These are phyloP conservation scores for Microbotryum saponariae DNA, from an alignment of 1,284 basidiomycete species.

Conservation along the genomic window DNA sequence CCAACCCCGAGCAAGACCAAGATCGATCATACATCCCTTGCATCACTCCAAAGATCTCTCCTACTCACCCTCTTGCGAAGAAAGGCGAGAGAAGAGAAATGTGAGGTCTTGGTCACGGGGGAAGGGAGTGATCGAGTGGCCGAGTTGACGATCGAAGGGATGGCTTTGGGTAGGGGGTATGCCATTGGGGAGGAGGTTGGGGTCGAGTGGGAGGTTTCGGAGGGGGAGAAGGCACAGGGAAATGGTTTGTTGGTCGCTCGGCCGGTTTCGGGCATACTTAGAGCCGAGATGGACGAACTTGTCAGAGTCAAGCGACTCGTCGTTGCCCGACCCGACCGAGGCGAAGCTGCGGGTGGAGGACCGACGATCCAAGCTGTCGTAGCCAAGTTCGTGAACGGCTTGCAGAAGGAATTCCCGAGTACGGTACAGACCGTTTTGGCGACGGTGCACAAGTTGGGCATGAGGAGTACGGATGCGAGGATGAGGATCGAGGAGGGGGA, in stretches of 20 bases:
- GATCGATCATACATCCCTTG: no score
- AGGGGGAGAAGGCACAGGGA: not conserved
- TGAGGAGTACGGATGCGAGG: conserved; percentile 10
- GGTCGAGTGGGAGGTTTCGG: not conserved
- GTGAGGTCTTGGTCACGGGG: conserved; percentile 16
- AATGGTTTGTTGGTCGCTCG: conserved; percentile 11
- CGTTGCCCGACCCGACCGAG: not conserved
- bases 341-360: not conserved
- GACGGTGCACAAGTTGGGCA: conserved; percentile 31
- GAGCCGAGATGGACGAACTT: conserved; percentile 15
- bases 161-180: conserved; percentile 18
- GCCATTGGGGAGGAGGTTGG: conserved; percentile 25
- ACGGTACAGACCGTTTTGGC: conserved; percentile 31
- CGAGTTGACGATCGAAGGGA: conserved; percentile 9
- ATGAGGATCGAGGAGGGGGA: not conserved
- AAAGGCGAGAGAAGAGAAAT: no score
- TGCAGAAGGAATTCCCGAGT: conserved; percentile 28
- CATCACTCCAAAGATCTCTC: no score
- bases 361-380: not conserved
- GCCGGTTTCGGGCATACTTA: conserved; percentile 3
- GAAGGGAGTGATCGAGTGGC: conserved; percentile 22
- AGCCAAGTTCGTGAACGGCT: conserved; percentile 25
- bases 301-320: not conserved
- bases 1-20: no score
- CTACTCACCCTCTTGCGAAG: no score